Evolutionary conservation across 805 yeast species (phyloP).

Genomic region (Kockiozyma suomiensis): DNA sequence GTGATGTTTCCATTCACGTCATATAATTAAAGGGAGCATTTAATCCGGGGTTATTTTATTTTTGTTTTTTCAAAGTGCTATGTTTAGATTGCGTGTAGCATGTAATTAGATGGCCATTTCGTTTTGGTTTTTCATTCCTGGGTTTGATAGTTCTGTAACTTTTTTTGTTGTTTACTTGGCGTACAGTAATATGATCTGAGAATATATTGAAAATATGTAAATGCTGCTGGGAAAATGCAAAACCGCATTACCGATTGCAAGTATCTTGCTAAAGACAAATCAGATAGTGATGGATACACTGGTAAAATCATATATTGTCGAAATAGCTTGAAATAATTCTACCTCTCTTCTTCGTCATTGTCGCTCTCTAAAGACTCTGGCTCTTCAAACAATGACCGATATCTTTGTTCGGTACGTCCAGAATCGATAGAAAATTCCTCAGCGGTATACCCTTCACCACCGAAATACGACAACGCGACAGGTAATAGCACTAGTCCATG

Average conservation of each 20-base stretch:
- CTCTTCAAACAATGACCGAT: constrained; percentile 10
- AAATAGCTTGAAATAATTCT: not conserved
- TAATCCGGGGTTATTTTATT: not conserved
- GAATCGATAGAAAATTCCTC: constrained; percentile 8
- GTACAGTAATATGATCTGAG: not conserved
- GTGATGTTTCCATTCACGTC: too few species aligned
- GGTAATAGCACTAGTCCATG: constrained; percentile 84
- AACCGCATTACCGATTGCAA: too few species aligned
- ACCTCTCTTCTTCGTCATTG: constrained; percentile 9
- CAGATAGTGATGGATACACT: not conserved
- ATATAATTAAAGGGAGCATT: too few species aligned
- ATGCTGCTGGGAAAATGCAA: too few species aligned
- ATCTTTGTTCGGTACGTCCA: not conserved
- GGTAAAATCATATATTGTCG: not conserved
- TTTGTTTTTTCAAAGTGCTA: not conserved
- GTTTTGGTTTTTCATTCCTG: not conserved
- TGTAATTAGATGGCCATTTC: too few species aligned
- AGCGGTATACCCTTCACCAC: constrained; percentile 44
- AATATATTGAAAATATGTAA: too few species aligned
- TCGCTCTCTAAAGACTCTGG: constrained; percentile 11
- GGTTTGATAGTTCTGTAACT: too few species aligned
- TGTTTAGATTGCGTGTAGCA: too few species aligned
- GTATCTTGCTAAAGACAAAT: too few species aligned
- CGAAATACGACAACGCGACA: constrained; percentile 62
- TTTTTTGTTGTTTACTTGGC: not conserved